Evolutionary conservation across 2,329 filamentous ascomycete species (phyloP).

Genomic region (Colletotrichum magnum): DNA sequence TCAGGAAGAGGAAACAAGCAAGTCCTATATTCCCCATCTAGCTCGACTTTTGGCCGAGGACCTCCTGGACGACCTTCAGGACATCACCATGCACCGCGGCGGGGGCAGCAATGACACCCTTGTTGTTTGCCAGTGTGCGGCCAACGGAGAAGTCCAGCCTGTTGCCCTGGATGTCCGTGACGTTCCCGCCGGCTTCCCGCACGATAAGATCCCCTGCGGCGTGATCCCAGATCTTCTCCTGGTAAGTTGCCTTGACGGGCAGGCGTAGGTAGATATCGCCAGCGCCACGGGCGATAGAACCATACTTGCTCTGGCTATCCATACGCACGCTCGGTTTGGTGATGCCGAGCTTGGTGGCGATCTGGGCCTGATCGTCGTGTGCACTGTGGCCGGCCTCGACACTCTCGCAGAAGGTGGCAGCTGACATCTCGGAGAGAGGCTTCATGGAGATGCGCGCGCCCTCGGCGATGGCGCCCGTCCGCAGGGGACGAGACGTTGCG

Average conservation of each 20-base stretch:
- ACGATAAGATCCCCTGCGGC: constrained; percentile 96
- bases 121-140: constrained; percentile 89
- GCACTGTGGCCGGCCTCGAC: constrained; percentile 94
- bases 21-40: constrained; percentile 22
- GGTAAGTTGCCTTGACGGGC: constrained; percentile 87
- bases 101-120: constrained; percentile 92
- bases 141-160: constrained; percentile 89
- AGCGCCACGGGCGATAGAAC: constrained; percentile 91
- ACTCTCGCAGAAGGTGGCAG: constrained; percentile 95
- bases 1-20: background rate
- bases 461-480: constrained; percentile 65
- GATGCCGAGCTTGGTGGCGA: constrained; percentile 88
- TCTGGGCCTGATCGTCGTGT: constrained; percentile 88
- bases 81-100: constrained; percentile 82
- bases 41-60: constrained; percentile 63
- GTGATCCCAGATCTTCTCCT: constrained; percentile 99
- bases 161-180: constrained; percentile 90
- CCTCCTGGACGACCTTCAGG: constrained; percentile 84
- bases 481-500: constrained; percentile 83
- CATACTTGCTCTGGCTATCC: constrained; percentile 99
- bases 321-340: constrained; percentile 91
- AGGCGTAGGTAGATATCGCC: constrained; percentile 95
- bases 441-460: constrained; percentile 82
- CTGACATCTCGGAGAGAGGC: constrained; percentile 77
- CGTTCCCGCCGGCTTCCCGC: constrained; percentile 90